phyloP scores from a whole-genome alignment of 2,329 filamentous ascomycete species.

The Xylaria sp. region DNA sequence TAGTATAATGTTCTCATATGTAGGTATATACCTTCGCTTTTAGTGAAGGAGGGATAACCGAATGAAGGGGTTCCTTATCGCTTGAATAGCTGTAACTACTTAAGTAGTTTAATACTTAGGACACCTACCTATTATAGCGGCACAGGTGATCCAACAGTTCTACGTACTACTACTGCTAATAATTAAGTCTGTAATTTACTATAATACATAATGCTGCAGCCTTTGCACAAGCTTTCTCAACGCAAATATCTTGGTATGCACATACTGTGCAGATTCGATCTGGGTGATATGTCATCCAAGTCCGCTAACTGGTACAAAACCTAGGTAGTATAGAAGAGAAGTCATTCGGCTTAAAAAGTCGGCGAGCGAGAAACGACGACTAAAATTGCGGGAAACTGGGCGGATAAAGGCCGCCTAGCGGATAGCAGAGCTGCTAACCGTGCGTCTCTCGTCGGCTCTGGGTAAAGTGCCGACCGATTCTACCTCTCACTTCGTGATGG shows the following conservation, averaged over 20 bases:
- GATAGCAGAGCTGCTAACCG: not conserved
- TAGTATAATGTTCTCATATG: too few species aligned
- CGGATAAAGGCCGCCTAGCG: not conserved
- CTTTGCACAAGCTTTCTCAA: not conserved
- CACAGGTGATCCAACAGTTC: too few species aligned
- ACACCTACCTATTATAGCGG: too few species aligned
- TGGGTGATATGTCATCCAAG: not conserved
- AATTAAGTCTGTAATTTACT: not conserved
- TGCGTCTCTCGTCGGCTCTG: not conserved
- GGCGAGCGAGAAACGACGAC: too few species aligned
- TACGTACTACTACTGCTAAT: too few species aligned
- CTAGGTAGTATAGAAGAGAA: not conserved
- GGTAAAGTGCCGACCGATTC: slow-evolving; percentile 21
- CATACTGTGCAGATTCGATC: not conserved
- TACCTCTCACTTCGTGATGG: not conserved
- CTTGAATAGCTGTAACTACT: too few species aligned
- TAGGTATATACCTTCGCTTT: too few species aligned
- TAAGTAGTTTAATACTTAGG: too few species aligned
- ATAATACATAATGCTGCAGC: not conserved
- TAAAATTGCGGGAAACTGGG: not conserved
- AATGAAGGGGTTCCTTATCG: too few species aligned
- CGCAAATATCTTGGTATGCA: not conserved
- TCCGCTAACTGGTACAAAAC: not conserved
- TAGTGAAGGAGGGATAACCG: too few species aligned
- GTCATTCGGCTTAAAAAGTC: not conserved